These are phyloP conservation scores for Fonsecaea pedrosoi DNA, from an alignment of 2,329 filamentous ascomycete species.

Conservation along the genomic window DNA sequence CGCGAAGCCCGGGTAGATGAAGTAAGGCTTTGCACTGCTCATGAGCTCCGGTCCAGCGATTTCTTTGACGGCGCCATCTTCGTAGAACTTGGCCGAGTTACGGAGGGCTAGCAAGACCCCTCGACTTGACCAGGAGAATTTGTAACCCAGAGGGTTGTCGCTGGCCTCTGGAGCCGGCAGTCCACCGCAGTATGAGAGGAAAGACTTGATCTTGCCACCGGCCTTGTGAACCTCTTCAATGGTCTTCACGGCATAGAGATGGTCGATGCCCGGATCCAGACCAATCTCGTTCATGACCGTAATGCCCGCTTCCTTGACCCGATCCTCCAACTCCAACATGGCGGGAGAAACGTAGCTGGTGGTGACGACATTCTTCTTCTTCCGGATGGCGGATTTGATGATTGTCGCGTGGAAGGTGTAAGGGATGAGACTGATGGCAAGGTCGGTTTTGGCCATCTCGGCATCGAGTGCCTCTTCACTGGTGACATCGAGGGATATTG, in stretches of 20 bases:
- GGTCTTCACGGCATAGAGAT: slow-evolving; percentile 78
- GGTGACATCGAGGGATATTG: slow-evolving; percentile 85
- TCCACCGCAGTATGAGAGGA: slow-evolving; percentile 85
- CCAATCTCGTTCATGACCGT: slow-evolving; percentile 98
- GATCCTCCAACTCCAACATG: slow-evolving; percentile 85
- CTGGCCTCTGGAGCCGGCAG: slow-evolving; percentile 68
- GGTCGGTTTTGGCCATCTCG: slow-evolving; percentile 77
- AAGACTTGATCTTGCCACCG: slow-evolving; percentile 83
- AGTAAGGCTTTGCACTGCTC: slow-evolving; percentile 86
- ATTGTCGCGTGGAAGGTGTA: slow-evolving; percentile 89
- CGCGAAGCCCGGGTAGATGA: slow-evolving; percentile 84
- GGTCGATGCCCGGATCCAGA: slow-evolving; percentile 50
- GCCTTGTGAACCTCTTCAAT: slow-evolving; percentile 86
- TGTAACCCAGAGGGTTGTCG: slow-evolving; percentile 91
- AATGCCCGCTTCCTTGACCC: slow-evolving; percentile 87
- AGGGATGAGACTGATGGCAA: slow-evolving; percentile 83
- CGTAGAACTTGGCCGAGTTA: slow-evolving; percentile 83
- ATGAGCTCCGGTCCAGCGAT: slow-evolving; percentile 75
- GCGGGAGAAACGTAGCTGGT: slow-evolving; percentile 91
- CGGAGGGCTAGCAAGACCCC: slow-evolving; percentile 86
- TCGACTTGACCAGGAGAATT: slow-evolving; percentile 81
- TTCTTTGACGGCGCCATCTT: slow-evolving; percentile 69
- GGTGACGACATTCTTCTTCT: slow-evolving; percentile 96
- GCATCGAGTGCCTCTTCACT: slow-evolving; percentile 78
- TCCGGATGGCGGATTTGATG: slow-evolving; percentile 89